Evolutionary conservation across 148 eudicot species (phyloP).

Genomic region (Silene latifolia): DNA sequence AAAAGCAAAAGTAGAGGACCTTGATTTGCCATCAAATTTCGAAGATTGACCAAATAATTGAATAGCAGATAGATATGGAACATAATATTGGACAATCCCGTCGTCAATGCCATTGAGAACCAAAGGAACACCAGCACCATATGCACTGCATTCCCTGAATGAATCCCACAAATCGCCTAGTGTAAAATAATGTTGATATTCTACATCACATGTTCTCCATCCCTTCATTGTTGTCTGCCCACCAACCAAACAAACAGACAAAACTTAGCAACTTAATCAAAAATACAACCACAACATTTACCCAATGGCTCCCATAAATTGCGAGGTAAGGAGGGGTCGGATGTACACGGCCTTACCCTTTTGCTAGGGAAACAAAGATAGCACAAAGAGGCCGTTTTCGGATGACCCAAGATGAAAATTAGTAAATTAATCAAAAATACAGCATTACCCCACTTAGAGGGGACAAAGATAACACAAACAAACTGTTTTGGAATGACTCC

Average conservation of each 20-base stretch:
- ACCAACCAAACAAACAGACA: slow-evolving; percentile 4
- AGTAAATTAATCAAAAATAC: no score
- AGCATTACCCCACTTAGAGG: no score
- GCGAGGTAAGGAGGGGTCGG: no score
- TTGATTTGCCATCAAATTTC: slow-evolving; percentile 19
- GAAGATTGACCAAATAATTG: slow-evolving; percentile 28
- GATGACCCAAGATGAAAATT: neutral
- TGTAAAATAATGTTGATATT: slow-evolving; percentile 29
- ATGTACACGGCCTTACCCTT: no score
- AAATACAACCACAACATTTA: neutral
- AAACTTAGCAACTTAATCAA: slow-evolving; percentile 2
- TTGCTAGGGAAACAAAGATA: neutral
- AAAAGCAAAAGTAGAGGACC: slow-evolving; percentile 20
- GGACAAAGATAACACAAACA: neutral
- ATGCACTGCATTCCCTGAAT: slow-evolving; percentile 36
- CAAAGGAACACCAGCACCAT: slow-evolving; percentile 40
- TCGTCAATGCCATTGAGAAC: slow-evolving; percentile 29
- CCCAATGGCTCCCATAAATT: neutral
- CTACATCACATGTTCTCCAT: slow-evolving; percentile 32
- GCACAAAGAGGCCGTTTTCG: neutral
- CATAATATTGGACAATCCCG: slow-evolving; percentile 35
- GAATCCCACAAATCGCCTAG: slow-evolving; percentile 40
- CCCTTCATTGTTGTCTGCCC: slow-evolving; percentile 35
- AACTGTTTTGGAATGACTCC: neutral
- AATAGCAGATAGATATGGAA: slow-evolving; percentile 34